These are phyloP conservation scores for Cladosporium sp. DNA, from an alignment of 2,329 filamentous ascomycete genomes.

Conservation along the genomic window DNA sequence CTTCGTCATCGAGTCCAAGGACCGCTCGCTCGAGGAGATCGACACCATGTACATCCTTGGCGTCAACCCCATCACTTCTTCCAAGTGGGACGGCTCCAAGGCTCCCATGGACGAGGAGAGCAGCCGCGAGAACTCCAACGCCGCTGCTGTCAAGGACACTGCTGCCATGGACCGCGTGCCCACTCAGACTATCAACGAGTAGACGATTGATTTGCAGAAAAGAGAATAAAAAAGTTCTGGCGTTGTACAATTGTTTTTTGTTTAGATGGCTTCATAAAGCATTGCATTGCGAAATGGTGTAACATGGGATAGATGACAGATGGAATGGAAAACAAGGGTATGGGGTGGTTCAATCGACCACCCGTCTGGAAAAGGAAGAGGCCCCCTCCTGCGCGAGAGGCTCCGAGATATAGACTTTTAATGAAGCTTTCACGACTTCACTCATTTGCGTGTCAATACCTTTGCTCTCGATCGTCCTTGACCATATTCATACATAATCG, in stretches of 20 bases:
- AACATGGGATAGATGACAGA: not conserved
- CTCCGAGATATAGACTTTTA: not conserved
- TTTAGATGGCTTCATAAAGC: not conserved
- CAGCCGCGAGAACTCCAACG: slow-evolving; percentile 18
- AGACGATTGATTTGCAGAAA: not conserved
- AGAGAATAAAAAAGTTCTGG: not conserved
- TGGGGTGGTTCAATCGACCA: slow-evolving; percentile 1
- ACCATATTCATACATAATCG: no score
- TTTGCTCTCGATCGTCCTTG: no score
- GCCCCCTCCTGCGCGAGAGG: not conserved
- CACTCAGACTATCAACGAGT: slow-evolving; percentile 4
- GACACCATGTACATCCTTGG: slow-evolving; percentile 37
- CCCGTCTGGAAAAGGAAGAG: not conserved
- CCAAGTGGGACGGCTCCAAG: slow-evolving; percentile 33
- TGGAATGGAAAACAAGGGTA: not conserved
- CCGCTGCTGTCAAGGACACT: not conserved
- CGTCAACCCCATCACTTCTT: slow-evolving; percentile 32
- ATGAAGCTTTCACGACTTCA: slow-evolving; percentile 1
- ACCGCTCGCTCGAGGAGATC: slow-evolving; percentile 37
- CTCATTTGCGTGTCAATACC: no score
- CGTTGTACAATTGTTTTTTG: not conserved
- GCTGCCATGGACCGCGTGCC: slow-evolving; percentile 1
- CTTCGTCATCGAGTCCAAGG: slow-evolving; percentile 37
- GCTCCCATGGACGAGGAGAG: slow-evolving; percentile 21
- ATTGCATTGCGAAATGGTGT: slow-evolving; percentile 13